Percentiles rank a stretch among this genome's conserved stretches.
Conservation (phyloP, 148 eudicot genomes). For the Rhododendron molle region DNA sequence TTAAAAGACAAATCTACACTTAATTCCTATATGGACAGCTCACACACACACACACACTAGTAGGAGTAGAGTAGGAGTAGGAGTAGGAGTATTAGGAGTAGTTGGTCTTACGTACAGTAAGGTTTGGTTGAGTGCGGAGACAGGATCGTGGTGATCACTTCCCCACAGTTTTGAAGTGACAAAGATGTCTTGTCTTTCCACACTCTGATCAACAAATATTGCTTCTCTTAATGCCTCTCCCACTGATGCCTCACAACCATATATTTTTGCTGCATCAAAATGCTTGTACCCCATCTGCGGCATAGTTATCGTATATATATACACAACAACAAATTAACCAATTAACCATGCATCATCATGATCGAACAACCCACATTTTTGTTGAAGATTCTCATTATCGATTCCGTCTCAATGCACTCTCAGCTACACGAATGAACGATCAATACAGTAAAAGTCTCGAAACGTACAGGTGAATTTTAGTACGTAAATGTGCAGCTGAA, state of each 20-base stretch:
- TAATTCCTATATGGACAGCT: too few species aligned
- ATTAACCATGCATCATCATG: too few species aligned
- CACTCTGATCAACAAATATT: constrained; percentile 23
- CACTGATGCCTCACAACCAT: constrained; percentile 50
- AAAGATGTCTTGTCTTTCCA: constrained; percentile 38
- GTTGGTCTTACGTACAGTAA: constrained; percentile 27
- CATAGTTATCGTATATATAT: too few species aligned
- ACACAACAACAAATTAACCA: neutral
- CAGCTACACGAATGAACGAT: too few species aligned
- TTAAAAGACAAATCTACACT: too few species aligned
- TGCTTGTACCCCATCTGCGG: constrained; percentile 68
- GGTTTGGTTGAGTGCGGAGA: constrained; percentile 48
- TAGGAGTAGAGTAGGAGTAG: too few species aligned
- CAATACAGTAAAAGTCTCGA: too few species aligned
- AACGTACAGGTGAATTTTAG: neutral
- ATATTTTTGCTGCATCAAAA: constrained; percentile 62
- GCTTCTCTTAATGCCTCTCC: constrained; percentile 48
- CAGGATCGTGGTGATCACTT: constrained; percentile 62
- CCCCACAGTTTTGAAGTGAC: constrained; percentile 62
- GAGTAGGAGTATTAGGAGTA: too few species aligned
- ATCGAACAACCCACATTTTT: too few species aligned
- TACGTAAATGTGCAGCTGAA: neutral
- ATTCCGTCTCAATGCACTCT: neutral
- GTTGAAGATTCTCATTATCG: too few species aligned
- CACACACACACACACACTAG: too few species aligned